These are phyloP conservation scores for Aspergillus sp. DNA, from an alignment of 2,329 filamentous ascomycete species.

Conservation along the genomic window DNA sequence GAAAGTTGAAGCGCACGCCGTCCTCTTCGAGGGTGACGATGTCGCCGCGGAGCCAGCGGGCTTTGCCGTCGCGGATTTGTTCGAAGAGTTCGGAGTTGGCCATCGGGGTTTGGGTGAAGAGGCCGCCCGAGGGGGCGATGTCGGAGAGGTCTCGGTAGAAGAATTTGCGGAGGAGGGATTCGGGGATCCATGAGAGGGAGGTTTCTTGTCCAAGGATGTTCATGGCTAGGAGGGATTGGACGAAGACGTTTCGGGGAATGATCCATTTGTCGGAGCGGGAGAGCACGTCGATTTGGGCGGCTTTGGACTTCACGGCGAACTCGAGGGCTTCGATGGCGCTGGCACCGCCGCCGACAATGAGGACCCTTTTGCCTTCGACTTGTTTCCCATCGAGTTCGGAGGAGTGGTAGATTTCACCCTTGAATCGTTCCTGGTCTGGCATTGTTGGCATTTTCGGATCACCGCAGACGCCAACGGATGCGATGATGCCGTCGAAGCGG, in stretches of 20 bases:
- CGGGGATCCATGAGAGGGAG: conserved; percentile 73
- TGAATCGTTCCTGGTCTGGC: conserved; percentile 70
- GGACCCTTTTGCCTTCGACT: conserved; percentile 72
- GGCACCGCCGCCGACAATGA: conserved; percentile 74
- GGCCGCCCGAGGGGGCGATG: conserved; percentile 67
- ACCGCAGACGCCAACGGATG: conserved; percentile 78
- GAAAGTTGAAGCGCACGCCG: conserved; percentile 71
- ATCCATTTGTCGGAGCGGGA: conserved; percentile 84
- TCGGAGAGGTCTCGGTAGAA: conserved; percentile 82
- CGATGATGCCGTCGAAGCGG: conserved; percentile 75
- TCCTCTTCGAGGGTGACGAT: conserved; percentile 65
- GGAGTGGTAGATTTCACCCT: conserved; percentile 73
- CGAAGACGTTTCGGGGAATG: conserved; percentile 74
- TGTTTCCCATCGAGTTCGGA: conserved; percentile 72
- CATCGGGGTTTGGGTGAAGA: conserved; percentile 87
- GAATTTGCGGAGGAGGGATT: conserved; percentile 70
- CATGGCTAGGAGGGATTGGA: conserved; percentile 72
- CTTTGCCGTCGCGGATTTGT: conserved; percentile 69
- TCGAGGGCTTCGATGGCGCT: conserved; percentile 82
- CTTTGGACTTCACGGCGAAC: conserved; percentile 69
- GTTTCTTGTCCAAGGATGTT: conserved; percentile 82
- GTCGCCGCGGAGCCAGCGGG: conserved; percentile 80
- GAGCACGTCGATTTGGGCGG: conserved; percentile 70
- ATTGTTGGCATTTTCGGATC: conserved; percentile 73
- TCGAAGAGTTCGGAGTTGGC: conserved; percentile 80